Evolutionary conservation across 1,284 basidiomycete genomes (phyloP).

Genomic region (Austroboletus niveus): DNA sequence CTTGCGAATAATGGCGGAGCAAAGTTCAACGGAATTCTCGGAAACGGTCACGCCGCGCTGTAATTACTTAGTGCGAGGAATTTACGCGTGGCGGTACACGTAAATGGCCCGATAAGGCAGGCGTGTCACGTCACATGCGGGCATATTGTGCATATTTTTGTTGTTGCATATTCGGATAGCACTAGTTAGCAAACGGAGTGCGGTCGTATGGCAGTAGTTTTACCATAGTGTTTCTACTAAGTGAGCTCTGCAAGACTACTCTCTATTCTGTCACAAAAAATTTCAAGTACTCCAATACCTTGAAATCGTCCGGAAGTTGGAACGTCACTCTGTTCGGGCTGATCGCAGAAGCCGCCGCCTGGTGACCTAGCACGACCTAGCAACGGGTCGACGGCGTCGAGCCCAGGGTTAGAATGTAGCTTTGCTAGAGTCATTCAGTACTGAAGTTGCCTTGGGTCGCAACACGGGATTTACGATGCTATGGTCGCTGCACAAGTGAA

Average conservation of each 20-base stretch:
- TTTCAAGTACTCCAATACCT: constrained; percentile 43
- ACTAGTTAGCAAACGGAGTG: no score
- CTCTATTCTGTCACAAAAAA: no score
- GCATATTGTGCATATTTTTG: not conserved
- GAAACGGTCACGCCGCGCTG: constrained; percentile 78
- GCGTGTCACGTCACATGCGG: constrained; percentile 2
- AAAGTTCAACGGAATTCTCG: constrained; percentile 69
- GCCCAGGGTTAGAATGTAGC: constrained; percentile 18
- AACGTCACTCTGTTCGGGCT: constrained; percentile 65
- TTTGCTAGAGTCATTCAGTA: no score
- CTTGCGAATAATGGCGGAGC: constrained; percentile 76
- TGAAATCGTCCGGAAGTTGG: constrained; percentile 71
- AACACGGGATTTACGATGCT: no score
- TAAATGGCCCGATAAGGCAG: no score
- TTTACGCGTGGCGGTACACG: no score
- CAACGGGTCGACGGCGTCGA: constrained; percentile 45
- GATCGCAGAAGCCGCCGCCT: constrained; percentile 60
- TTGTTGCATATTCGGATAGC: no score
- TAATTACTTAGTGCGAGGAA: not conserved
- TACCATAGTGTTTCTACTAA: no score
- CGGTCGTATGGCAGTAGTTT: no score
- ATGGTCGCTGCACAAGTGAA: no score
- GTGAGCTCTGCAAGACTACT: no score
- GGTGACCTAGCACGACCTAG: constrained; percentile 43
- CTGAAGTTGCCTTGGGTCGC: no score